A percentile compares a stretch with the other conserved stretches of the same genome.
phyloP scores from a whole-genome alignment of 306 rosid genomes.

The Coriaria nepalensis region DNA sequence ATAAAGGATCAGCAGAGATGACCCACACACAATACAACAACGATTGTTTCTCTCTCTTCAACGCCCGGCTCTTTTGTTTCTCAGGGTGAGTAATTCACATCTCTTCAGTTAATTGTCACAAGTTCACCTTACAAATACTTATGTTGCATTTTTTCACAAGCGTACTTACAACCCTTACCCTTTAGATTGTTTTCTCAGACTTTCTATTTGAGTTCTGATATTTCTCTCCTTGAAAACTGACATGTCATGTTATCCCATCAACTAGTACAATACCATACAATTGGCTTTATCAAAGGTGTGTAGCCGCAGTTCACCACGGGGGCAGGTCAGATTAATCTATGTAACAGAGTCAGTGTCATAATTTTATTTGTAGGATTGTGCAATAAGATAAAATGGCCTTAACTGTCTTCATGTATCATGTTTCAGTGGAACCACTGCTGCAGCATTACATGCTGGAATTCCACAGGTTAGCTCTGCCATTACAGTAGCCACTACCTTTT shows the following conservation, averaged over 20 bases:
- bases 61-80: conserved; percentile 45
- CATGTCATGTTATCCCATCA: conserved; percentile 7
- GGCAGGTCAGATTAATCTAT: conserved; percentile 58
- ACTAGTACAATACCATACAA: conserved; percentile 51
- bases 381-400: conserved; percentile 8
- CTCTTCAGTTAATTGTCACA: not conserved
- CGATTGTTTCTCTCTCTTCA: conserved; percentile 38
- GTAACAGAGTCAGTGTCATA: conserved; percentile 7
- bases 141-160: too few species aligned
- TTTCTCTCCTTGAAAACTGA: not conserved
- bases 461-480: conserved; percentile 52
- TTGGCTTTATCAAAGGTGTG: conserved; percentile 63
- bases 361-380: conserved; percentile 9
- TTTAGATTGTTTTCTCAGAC: too few species aligned
- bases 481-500: too few species aligned
- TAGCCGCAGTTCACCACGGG: conserved; percentile 72
- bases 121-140: not conserved
- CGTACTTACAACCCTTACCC: too few species aligned
- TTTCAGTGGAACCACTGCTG: conserved; percentile 75
- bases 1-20: conserved; percentile 20
- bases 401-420: conserved; percentile 12
- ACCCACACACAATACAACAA: conserved; percentile 26
- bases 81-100: conserved; percentile 39
- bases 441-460: conserved; percentile 58
- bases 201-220: too few species aligned